Base-by-base conservation (phyloP, 768 basidiomycete species). In the Calvatia gigantea region DNA sequence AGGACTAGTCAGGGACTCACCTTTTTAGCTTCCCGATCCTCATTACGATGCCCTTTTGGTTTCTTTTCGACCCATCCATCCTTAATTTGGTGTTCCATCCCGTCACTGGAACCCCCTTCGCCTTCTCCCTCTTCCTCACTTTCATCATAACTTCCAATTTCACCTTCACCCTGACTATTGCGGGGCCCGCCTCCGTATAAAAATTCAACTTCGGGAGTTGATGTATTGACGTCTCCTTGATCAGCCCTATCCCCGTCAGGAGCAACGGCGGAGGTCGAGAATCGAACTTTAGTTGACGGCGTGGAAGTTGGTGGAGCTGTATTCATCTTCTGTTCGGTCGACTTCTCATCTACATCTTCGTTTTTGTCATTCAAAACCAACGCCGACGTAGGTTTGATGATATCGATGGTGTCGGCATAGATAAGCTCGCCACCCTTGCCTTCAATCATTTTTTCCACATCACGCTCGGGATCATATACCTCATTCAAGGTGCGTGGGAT, bases 401-500 rank as follows among this genome's bases (percentile, higher is more conserved):
- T 72, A 9, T 93, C 93, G 49, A 95, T 92, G 0, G 92, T 84
- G 58, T 89, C 84, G 23, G 87, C 85, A 64, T 98, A 99, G 53
- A 98, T 97, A 35, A 97, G 77, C 27, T 77, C 79, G 51, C 75
- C 71, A 11, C 86, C 85, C 47, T 88, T 84, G 6, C 94, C 94
- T 2, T 82, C 72, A 15, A 77, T 77, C 39, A 95, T 74, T 17
- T 81, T 79, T 32, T 85, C 91, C 9, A 93, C 86, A 65, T 98
- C 96, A 27, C 95, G 80, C 67, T 99, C 97, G 0, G 95, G 93
- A 68, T 98, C 94, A 66, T 87, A 91, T 6, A 99, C 87, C 65
- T 98, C 94, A 60, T 92, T 91, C 45, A 99, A 73, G 21, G 85
- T 87, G 31, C 95, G 85, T 12, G 97, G 97, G 61, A 98, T 99